phyloP scores from a whole-genome alignment of 148 eudicot species.

The Gaultheria prostrata region DNA sequence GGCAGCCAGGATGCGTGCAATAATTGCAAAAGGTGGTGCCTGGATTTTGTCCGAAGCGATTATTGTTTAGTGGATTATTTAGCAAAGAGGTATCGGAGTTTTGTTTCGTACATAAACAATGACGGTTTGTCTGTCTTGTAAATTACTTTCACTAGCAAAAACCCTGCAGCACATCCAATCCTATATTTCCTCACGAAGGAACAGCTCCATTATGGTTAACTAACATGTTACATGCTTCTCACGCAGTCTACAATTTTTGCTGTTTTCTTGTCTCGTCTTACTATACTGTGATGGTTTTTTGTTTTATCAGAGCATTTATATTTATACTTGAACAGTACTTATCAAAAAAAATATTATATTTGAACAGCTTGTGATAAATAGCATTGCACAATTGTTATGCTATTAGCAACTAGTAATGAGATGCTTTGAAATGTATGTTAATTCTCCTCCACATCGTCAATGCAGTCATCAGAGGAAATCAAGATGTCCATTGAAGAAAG shows the following conservation, averaged over 20 bases:
- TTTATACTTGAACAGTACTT: background rate
- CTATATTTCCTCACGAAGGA: background rate
- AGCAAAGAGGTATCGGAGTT: background rate
- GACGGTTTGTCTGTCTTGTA: background rate
- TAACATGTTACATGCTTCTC: background rate
- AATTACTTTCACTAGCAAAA: background rate
- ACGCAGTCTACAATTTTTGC: background rate
- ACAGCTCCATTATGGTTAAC: background rate
- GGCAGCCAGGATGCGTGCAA: background rate
- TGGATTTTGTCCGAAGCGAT: background rate
- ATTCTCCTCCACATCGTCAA: constrained; percentile 3
- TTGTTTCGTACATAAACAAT: background rate
- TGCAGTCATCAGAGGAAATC: constrained; percentile 51
- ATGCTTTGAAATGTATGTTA: background rate
- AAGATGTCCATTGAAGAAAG: constrained; percentile 57
- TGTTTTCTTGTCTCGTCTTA: background rate
- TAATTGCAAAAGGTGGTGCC: no score
- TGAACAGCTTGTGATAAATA: background rate
- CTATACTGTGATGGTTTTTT: background rate
- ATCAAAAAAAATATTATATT: no score
- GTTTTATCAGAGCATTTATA: background rate
- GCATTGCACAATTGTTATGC: background rate
- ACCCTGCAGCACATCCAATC: background rate
- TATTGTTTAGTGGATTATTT: background rate
- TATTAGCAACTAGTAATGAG: background rate